Evolutionary conservation across 441 rosid species (phyloP).

Genomic region (Jatropha multifida): DNA sequence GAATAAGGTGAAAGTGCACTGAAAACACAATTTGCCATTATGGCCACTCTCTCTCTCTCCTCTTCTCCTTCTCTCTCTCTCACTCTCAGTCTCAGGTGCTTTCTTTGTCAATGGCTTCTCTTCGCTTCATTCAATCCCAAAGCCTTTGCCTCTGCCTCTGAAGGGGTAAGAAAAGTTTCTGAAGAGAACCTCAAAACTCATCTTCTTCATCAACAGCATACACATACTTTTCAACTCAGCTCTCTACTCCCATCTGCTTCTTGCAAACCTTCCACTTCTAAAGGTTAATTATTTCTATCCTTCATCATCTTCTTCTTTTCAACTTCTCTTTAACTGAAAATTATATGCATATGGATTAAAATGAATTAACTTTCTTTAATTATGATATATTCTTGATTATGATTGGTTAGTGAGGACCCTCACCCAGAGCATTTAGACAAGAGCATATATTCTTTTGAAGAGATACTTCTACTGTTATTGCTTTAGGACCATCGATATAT

Average conservation of each 20-base stretch:
- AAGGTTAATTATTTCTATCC: conserved; percentile 28
- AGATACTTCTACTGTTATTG: too few species aligned
- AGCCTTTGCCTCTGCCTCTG: conserved; percentile 14
- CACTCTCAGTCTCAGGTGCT: neutral
- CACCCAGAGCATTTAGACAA: neutral
- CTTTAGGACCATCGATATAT: too few species aligned
- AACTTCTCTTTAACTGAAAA: too few species aligned
- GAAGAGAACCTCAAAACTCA: conserved; percentile 9
- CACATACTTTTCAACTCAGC: conserved; percentile 35
- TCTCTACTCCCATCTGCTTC: conserved; percentile 44
- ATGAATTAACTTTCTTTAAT: too few species aligned
- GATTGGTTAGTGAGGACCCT: neutral
- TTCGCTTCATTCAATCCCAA: conserved; percentile 6
- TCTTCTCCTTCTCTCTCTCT: neutral
- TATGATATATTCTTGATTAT: too few species aligned
- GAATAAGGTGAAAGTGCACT: neutral
- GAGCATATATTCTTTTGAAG: neutral
- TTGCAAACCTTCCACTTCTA: conserved; percentile 34
- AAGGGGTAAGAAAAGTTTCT: conserved; percentile 12
- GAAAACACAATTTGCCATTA: neutral
- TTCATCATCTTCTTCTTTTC: too few species aligned
- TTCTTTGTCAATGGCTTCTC: conserved; percentile 24
- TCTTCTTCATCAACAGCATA: neutral
- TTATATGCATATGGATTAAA: too few species aligned
- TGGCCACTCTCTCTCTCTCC: conserved; percentile 5